Percentiles rank a stretch among this genome's conserved stretches.
Evolutionary conservation across 1,284 basidiomycete species (phyloP).

Genomic region (Chalciporus sp.): DNA sequence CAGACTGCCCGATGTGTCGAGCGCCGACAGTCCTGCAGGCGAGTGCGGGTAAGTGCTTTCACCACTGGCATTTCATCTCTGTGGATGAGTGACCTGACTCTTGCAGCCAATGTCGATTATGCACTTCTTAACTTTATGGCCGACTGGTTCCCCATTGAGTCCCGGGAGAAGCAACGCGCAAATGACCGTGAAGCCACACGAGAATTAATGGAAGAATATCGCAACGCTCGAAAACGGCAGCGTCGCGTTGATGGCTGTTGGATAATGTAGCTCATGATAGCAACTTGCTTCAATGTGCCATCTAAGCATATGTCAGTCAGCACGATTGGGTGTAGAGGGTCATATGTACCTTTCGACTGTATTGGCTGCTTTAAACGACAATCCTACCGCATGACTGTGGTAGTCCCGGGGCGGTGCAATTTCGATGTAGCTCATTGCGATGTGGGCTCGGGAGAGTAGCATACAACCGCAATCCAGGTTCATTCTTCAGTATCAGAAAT

Average conservation of each 20-base stretch:
- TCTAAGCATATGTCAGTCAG: no score
- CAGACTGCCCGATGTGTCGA: conserved; percentile 87
- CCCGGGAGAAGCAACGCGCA: conserved; percentile 75
- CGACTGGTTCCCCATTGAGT: conserved; percentile 91
- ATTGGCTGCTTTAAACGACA: no score
- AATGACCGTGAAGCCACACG: conserved; percentile 78
- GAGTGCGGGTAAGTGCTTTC: conserved; percentile 52
- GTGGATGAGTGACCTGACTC: conserved; percentile 1
- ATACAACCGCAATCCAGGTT: no score
- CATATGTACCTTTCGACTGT: no score
- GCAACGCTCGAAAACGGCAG: conserved; percentile 38
- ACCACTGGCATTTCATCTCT: neutral
- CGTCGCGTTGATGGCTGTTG: conserved; percentile 30
- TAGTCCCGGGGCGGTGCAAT: no score
- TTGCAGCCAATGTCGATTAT: conserved; percentile 77
- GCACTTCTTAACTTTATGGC: conserved; percentile 85
- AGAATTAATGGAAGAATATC: conserved; percentile 73
- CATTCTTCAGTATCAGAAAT: no score
- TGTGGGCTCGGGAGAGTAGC: no score
- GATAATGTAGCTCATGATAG: conserved; percentile 29
- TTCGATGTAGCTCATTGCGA: no score
- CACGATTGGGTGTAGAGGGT: no score
- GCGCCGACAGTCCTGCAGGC: conserved; percentile 75
- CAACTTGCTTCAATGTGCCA: no score
- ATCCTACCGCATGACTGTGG: no score